Base-by-base conservation (phyloP, 192 early-diverging fungal species). In the Backusella morwellensis region DNA sequence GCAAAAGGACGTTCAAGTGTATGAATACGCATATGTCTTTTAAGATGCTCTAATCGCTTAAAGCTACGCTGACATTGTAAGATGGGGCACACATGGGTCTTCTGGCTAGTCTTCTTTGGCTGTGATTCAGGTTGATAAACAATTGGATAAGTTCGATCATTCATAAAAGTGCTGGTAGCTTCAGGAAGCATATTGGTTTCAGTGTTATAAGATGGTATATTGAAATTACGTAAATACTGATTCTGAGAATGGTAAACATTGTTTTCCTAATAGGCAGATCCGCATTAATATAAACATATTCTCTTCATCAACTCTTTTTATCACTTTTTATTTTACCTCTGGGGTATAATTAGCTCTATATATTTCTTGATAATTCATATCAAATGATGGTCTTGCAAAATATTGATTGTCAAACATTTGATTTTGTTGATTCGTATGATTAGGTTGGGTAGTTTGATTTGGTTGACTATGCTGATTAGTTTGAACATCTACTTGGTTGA, bases 1-100 rank as follows among this genome's bases (percentile, higher is more conserved):
- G 76, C 75, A 75, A 86, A 93, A 0, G 92, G 92, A 29, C 87
- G 82, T 71, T 90, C 90, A 8, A 89, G 82, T 15, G 91, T 90
- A 75, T 93, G 92, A 35, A 79, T 84, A 19, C 94, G 88, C 79
- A 88, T 88, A 81, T 96, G 93, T 26, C 94, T 82, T 68, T 91
- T 89, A n/a, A 95, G 86, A 75, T 95, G 94, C 77, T 94, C 93
- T 68, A 89, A 87, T 52, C 93, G 89, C 78, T 95, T 94, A 78
- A 95, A 95, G 8, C 85, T 80, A 66, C 86, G 82, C 1, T 78
- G 81, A 66, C 89, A 91, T 42, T 78, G 68, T 36, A 47, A 23
- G 0, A 80, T 66, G 26, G 67, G 78, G 54, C 82, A 84, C 23
- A 78, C 52, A 66, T 84, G 82, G 4, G 29, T 23, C 50, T 77